Conservation (phyloP, 169 alveolate genomes). For the Theileria orientalis region DNA sequence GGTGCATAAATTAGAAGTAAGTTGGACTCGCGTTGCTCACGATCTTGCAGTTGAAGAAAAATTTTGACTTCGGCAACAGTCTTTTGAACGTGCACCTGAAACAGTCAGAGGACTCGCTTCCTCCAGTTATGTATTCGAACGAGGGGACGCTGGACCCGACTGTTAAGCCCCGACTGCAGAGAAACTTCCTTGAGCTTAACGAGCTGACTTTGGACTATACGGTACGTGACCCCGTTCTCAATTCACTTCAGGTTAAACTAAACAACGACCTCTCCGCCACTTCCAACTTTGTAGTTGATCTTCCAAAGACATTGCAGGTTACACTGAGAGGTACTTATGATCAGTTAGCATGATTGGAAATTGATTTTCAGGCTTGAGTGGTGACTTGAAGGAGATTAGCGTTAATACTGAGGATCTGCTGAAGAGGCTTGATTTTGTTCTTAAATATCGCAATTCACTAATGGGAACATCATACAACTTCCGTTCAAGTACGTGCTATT, state of each 20-base stretch:
- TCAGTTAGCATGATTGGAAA: too few species aligned
- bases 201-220: constrained; percentile 15
- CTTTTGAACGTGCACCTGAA: neutral
- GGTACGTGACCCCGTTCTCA: neutral
- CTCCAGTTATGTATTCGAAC: neutral
- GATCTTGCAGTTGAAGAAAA: constrained; percentile 3
- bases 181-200: neutral
- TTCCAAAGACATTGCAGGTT: constrained; percentile 23
- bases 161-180: neutral
- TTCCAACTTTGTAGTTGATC: constrained; percentile 23
- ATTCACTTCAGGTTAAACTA: neutral
- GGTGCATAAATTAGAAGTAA: constrained; percentile 11
- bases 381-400: neutral
- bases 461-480: constrained; percentile 18
- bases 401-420: constrained; percentile 1
- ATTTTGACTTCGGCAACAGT: neutral
- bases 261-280: constrained; percentile 26
- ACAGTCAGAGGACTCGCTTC: neutral
- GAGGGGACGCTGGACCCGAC: constrained; percentile 2
- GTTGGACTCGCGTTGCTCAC: neutral
- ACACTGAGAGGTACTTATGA: constrained; percentile 9
- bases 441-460: constrained; percentile 17
- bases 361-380: neutral
- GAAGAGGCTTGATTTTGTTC: constrained; percentile 38
- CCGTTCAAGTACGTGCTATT: neutral